phyloP scores from a whole-genome alignment of 2,329 filamentous ascomycete species.

The Pyricularia grisea region DNA sequence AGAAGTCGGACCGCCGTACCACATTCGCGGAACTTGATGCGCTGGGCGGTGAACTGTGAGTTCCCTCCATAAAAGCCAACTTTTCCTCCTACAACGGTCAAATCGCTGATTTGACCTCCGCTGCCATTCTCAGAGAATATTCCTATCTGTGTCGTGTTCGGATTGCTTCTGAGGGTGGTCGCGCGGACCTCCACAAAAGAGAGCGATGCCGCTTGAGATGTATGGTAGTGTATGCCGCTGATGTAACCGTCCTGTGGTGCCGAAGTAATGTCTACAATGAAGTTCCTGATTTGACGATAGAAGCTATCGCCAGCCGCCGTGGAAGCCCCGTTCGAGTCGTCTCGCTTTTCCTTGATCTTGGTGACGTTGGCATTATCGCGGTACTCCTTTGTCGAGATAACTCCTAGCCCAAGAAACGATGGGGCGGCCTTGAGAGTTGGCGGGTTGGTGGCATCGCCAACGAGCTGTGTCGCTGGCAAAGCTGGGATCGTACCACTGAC shows the following conservation, averaged over 20 bases:
- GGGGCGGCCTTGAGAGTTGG: constrained; percentile 17
- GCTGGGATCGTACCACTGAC: constrained; percentile 6
- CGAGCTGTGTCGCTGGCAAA: constrained; percentile 6
- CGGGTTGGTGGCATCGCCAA: constrained; percentile 5
- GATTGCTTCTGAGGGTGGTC: constrained; percentile 33
- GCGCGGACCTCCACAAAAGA: constrained; percentile 50
- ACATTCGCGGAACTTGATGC: constrained; percentile 10
- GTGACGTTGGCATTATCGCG: neutral
- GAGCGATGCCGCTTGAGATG: constrained; percentile 21
- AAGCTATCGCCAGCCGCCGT: constrained; percentile 34
- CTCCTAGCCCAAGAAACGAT: constrained; percentile 27
- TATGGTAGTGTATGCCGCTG: constrained; percentile 35
- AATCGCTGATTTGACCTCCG: constrained; percentile 6
- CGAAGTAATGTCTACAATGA: constrained; percentile 33
- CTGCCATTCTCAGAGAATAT: constrained; percentile 7
- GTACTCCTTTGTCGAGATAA: constrained; percentile 6
- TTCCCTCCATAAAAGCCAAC: constrained; percentile 34
- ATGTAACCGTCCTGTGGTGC: constrained; percentile 16
- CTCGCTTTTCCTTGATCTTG: constrained; percentile 11
- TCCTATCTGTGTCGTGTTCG: constrained; percentile 14
- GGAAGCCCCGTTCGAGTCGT: constrained; percentile 12
- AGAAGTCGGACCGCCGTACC: constrained; percentile 5
- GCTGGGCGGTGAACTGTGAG: constrained; percentile 9
- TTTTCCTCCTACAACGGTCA: constrained; percentile 44
- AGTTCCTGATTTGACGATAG: constrained; percentile 42